Evolutionary conservation across 2,329 filamentous ascomycete species (phyloP).

Genomic region (Colletotrichum cuscutae): DNA sequence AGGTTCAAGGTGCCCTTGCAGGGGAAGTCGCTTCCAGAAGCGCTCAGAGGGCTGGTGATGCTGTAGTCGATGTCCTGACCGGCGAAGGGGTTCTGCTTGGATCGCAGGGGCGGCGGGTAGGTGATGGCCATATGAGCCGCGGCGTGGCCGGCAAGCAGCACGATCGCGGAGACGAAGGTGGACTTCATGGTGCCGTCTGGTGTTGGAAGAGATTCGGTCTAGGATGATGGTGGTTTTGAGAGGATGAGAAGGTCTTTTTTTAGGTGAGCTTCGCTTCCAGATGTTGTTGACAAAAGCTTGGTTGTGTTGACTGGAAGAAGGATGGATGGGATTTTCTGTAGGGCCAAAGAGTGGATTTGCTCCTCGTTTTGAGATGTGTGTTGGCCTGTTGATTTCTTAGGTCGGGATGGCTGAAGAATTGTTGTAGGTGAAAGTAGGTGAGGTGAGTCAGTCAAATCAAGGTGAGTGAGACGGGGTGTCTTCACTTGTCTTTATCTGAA

Average conservation of each 20-base stretch:
- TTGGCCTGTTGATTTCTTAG: slow-evolving; percentile 4
- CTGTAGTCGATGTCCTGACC: slow-evolving; percentile 70
- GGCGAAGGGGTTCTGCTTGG: slow-evolving; percentile 61
- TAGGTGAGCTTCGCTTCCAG: background rate
- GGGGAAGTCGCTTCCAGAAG: slow-evolving; percentile 74
- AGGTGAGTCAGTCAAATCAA: slow-evolving; percentile 31
- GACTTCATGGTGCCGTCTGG: slow-evolving; percentile 40
- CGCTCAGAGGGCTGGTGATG: slow-evolving; percentile 74
- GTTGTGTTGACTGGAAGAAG: no score
- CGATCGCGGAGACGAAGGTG: slow-evolving; percentile 36
- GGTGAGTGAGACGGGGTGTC: slow-evolving; percentile 23
- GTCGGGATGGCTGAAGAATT: background rate
- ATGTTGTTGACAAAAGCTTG: slow-evolving; percentile 14
- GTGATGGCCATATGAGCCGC: slow-evolving; percentile 68
- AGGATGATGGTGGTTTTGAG: background rate
- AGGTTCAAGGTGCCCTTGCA: slow-evolving; percentile 75
- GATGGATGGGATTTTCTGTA: background rate
- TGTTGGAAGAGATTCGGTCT: slow-evolving; percentile 27
- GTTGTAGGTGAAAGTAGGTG: slow-evolving; percentile 24
- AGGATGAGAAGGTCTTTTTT: background rate
- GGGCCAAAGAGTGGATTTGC: slow-evolving; percentile 24
- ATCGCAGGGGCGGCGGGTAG: slow-evolving; percentile 62
- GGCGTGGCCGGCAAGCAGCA: slow-evolving; percentile 52
- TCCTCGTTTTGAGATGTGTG: slow-evolving; percentile 20
- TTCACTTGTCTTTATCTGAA: slow-evolving; percentile 24